Conservation (phyloP, 257 asterid species). For the Avicennia marina region DNA sequence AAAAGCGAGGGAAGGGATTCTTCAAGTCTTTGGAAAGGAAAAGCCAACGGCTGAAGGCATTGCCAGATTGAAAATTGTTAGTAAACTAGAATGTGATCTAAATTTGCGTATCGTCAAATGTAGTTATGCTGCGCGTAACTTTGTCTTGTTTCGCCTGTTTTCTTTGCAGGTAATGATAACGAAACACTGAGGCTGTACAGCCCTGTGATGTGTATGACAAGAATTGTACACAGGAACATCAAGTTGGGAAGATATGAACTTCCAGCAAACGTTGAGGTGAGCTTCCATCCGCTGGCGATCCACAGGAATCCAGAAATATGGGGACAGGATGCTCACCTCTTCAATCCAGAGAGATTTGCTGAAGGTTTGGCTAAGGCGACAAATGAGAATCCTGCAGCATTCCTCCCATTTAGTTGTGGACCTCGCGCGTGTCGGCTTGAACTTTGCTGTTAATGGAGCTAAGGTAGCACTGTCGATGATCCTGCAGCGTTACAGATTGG, state of each 20-base stretch:
- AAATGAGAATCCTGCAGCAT: slow-evolving; percentile 10
- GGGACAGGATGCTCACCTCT: slow-evolving; percentile 18
- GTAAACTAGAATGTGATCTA: too few relatives aligned
- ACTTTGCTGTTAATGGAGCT: neutral
- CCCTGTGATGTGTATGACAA: neutral
- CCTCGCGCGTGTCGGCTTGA: neutral
- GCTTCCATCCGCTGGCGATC: slow-evolving; percentile 4
- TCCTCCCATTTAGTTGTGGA: slow-evolving; percentile 17
- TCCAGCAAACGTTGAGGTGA: slow-evolving; percentile 17
- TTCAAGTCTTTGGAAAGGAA: slow-evolving; percentile 22
- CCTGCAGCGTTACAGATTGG: slow-evolving; percentile 15
- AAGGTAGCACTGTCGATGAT: slow-evolving; percentile 1
- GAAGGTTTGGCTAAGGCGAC: slow-evolving; percentile 24
- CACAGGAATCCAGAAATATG: slow-evolving; percentile 19
- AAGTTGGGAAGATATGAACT: slow-evolving; percentile 15
- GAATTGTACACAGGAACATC: slow-evolving; percentile 7
- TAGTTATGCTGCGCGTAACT: too few relatives aligned
- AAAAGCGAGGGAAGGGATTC: slow-evolving; percentile 37
- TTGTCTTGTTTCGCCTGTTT: too few relatives aligned
- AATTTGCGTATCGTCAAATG: too few relatives aligned
- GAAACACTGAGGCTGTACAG: slow-evolving; percentile 22
- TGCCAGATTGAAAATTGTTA: slow-evolving; percentile 24
- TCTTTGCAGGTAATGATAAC: slow-evolving; percentile 18
- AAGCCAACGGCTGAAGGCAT: slow-evolving; percentile 31
- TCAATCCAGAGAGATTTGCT: slow-evolving; percentile 24